These are phyloP conservation scores for Wickerhamiella allomyrinae DNA, from an alignment of 805 yeast species.

Conservation along the genomic window DNA sequence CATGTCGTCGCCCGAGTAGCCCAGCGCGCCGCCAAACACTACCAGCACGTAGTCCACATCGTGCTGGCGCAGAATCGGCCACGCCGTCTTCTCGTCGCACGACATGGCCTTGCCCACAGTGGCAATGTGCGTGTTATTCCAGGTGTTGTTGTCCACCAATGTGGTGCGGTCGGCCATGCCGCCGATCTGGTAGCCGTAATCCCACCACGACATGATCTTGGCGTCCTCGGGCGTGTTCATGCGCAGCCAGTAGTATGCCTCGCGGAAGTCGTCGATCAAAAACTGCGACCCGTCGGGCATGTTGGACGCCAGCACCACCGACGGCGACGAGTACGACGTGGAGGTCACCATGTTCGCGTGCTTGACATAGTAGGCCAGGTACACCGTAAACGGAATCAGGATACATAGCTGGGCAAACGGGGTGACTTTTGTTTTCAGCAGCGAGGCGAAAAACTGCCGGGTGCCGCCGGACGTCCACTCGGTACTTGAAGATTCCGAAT, in stretches of 20 bases:
- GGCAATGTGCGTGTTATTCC: constrained; percentile 99
- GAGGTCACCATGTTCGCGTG: constrained; percentile 98
- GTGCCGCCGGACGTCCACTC: constrained; percentile 7
- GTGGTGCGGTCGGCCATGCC: constrained; percentile 99
- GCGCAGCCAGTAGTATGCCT: constrained; percentile 96
- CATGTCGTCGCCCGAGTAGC: constrained; percentile 90
- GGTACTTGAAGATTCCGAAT: too few relatives aligned
- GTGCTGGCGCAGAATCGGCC: constrained; percentile 72
- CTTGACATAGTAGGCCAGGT: constrained; percentile 66
- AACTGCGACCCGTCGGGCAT: constrained; percentile 73
- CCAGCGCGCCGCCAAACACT: constrained; percentile 86
- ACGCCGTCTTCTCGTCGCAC: constrained; percentile 73
- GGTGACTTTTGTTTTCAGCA: constrained; percentile 10
- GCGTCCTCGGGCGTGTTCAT: constrained; percentile 97
- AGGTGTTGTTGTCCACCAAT: constrained; percentile 93
- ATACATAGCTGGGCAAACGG: constrained; percentile 48
- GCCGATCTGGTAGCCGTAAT: constrained; percentile 98
- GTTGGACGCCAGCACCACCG: constrained; percentile 80
- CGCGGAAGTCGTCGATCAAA: constrained; percentile 92
- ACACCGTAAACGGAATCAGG: constrained; percentile 50
- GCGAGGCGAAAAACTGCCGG: constrained; percentile 14
- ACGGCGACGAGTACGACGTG: constrained; percentile 91
- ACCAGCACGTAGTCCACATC: constrained; percentile 92
- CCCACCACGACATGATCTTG: constrained; percentile 99
- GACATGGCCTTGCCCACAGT: constrained; percentile 98